Percentiles rank a stretch among this genome's conserved stretches.
These are phyloP conservation scores for Auriscalpium orientale DNA, from an alignment of 768 basidiomycete genomes.

Conservation along the genomic window DNA sequence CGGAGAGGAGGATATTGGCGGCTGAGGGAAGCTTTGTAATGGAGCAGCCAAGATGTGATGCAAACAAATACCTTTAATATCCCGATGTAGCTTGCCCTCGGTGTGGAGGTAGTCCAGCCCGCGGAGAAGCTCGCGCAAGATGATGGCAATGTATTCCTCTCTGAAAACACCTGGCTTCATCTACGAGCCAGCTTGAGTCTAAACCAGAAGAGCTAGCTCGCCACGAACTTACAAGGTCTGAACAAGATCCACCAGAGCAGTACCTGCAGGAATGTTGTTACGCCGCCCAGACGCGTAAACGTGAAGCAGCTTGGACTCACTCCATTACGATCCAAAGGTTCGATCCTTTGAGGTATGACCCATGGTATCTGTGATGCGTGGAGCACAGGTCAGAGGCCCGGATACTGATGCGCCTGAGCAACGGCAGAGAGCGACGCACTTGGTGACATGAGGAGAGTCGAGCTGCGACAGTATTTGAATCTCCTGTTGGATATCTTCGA, in stretches of 20 bases:
- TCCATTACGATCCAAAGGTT: slow-evolving; percentile 99
- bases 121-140: slow-evolving; percentile 83
- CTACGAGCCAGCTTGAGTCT: slow-evolving; percentile 32
- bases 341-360: slow-evolving; percentile 90
- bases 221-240: slow-evolving; percentile 64
- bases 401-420: not conserved
- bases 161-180: slow-evolving; percentile 98
- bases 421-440: slow-evolving; percentile 44
- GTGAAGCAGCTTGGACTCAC: slow-evolving; percentile 34
- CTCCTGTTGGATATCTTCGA: slow-evolving; percentile 98
- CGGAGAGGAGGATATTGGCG: slow-evolving; percentile 89
- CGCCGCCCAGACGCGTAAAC: not conserved
- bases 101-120: slow-evolving; percentile 94
- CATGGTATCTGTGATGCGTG: slow-evolving; percentile 67
- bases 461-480: slow-evolving; percentile 96
- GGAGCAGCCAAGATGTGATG: not conserved
- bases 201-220: not conserved
- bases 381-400: not conserved
- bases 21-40: slow-evolving; percentile 38
- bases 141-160: slow-evolving; percentile 98
- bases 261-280: slow-evolving; percentile 44
- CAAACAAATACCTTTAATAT: slow-evolving; percentile 79
- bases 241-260: slow-evolving; percentile 96
- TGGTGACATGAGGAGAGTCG: slow-evolving; percentile 94
- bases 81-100: slow-evolving; percentile 96